These are phyloP conservation scores for Euphorbia peplus DNA, from an alignment of 345 rosid genomes.

Conservation along the genomic window DNA sequence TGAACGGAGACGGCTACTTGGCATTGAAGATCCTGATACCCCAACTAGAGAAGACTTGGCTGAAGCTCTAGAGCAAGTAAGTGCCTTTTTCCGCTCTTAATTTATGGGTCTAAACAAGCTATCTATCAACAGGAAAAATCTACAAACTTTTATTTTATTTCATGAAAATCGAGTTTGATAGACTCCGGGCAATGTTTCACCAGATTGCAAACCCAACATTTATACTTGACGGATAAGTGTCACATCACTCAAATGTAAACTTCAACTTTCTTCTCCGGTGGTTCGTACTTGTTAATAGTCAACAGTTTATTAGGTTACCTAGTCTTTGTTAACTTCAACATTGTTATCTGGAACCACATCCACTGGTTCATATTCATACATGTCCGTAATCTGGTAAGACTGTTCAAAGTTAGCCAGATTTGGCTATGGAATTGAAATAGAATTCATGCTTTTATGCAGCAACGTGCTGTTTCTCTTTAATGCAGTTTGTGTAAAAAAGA, in stretches of 20 bases:
- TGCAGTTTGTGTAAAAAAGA: too few relatives aligned
- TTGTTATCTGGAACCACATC: neutral
- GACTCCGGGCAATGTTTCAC: too few relatives aligned
- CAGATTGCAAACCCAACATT: too few relatives aligned
- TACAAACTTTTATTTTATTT: too few relatives aligned
- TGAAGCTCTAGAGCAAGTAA: slow-evolving; percentile 70
- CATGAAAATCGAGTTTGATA: too few relatives aligned
- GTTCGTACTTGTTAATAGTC: neutral
- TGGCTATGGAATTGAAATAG: neutral
- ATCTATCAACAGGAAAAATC: too few relatives aligned
- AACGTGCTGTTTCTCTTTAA: too few relatives aligned
- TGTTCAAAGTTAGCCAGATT: neutral
- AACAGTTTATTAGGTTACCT: neutral
- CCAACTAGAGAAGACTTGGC: slow-evolving; percentile 86
- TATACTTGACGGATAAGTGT: too few relatives aligned
- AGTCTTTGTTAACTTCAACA: neutral
- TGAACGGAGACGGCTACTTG: slow-evolving; percentile 80
- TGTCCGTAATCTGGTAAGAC: neutral
- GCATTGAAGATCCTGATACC: slow-evolving; percentile 69
- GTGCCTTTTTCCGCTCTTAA: neutral
- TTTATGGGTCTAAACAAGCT: too few relatives aligned
- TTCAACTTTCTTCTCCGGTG: neutral
- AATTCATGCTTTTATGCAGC: neutral
- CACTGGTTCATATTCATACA: neutral
- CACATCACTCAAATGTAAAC: neutral